Conservation (phyloP, 345 rosid genomes). For the Odontarrhena argentea region DNA sequence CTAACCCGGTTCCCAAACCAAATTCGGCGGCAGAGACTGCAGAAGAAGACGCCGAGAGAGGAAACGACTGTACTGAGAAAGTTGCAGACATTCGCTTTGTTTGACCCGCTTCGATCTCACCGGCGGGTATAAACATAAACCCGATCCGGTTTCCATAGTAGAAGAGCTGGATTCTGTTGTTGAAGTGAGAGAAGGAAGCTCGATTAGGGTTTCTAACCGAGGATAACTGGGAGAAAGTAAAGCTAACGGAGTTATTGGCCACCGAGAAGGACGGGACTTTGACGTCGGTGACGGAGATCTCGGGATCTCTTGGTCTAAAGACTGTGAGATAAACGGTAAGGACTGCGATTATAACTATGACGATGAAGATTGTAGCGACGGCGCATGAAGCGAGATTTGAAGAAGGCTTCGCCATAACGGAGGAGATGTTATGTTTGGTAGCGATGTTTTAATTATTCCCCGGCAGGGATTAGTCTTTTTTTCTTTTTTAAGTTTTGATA, state of each 20-base stretch:
- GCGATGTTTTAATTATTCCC: conserved; percentile 25
- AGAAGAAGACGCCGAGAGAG: conserved; percentile 44
- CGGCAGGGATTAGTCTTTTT: conserved; percentile 13
- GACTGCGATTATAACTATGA: conserved; percentile 56
- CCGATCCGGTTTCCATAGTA: conserved; percentile 88
- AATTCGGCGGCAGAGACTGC: conserved; percentile 19
- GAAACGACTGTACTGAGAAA: conserved; percentile 82
- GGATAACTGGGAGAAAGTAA: conserved; percentile 79
- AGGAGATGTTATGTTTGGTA: conserved; percentile 37
- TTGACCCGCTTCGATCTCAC: conserved; percentile 78
- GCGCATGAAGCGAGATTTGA: conserved; percentile 89
- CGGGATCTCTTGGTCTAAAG: conserved; percentile 83
- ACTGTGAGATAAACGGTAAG: conserved; percentile 82
- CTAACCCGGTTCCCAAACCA: conserved; percentile 34
- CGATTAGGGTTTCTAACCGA: conserved; percentile 82
- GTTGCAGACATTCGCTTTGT: conserved; percentile 82
- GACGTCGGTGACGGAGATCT: conserved; percentile 74
- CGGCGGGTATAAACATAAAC: conserved; percentile 89
- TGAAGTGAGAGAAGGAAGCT: conserved; percentile 84
- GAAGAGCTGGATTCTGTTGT: conserved; percentile 82
- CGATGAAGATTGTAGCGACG: conserved; percentile 81
- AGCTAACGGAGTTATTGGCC: conserved; percentile 74
- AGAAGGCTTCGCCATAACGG: conserved; percentile 48
- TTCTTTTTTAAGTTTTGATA: not conserved
- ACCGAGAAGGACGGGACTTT: conserved; percentile 89